A percentile compares a stretch with the other conserved stretches of the same genome.
Evolutionary conservation across 2,329 filamentous ascomycete genomes (phyloP).

Genomic region (Colletotrichum costaricense): DNA sequence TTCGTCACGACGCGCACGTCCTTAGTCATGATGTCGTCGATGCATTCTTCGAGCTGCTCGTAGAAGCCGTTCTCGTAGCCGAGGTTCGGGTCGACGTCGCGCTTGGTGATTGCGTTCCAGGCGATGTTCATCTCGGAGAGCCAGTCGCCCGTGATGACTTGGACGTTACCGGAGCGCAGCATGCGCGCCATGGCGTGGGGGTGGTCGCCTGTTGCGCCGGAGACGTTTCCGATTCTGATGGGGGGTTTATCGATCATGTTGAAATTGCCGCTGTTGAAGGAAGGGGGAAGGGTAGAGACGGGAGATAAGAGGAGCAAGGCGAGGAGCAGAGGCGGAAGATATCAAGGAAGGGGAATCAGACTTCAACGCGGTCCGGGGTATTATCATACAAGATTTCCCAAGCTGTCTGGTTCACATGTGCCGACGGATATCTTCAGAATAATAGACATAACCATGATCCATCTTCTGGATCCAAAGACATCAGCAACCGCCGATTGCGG

Average conservation of each 20-base stretch:
- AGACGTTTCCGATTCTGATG: constrained; percentile 36
- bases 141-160: constrained; percentile 53
- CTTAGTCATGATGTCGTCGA: constrained; percentile 48
- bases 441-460: neutral
- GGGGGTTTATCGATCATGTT: constrained; percentile 43
- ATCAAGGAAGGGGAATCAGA: neutral
- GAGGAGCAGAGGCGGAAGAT: neutral
- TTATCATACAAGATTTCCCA: neutral
- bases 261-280: neutral
- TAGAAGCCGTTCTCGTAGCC: constrained; percentile 34
- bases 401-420: neutral
- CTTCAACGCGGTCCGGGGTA: neutral
- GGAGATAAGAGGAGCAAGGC: neutral
- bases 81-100: constrained; percentile 27
- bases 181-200: constrained; percentile 48
- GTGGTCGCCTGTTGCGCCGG: constrained; percentile 47
- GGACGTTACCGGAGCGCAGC: constrained; percentile 44
- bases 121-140: constrained; percentile 65
- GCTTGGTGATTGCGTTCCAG: constrained; percentile 48
- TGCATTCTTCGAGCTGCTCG: constrained; percentile 47
- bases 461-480: neutral
- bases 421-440: neutral
- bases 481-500: neutral
- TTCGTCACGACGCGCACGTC: constrained; percentile 53
- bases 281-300: fast-evolving